Percentiles rank a stretch among this genome's conserved stretches.
Conservation (phyloP, 306 rosid genomes). For the Fragaria ananassa region DNA sequence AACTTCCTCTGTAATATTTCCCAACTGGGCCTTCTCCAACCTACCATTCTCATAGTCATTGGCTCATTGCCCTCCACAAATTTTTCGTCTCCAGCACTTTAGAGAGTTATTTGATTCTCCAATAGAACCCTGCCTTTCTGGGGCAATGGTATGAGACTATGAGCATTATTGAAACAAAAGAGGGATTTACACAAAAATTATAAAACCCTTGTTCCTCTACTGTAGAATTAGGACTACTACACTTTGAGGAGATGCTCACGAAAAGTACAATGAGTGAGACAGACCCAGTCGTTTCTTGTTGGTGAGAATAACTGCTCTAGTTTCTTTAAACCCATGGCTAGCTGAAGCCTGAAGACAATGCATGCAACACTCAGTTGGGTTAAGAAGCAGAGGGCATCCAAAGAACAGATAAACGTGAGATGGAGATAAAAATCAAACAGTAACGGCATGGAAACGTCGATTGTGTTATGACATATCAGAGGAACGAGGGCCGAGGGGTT, state of each 20-base stretch:
- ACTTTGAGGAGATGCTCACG: too few species aligned
- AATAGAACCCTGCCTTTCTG: too few species aligned
- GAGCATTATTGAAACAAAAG: too few species aligned
- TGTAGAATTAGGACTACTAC: too few species aligned
- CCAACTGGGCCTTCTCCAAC: neutral
- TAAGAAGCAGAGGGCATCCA: neutral
- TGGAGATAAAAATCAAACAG: neutral
- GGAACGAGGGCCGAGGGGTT: neutral
- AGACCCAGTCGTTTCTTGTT: constrained; percentile 62
- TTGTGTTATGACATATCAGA: neutral
- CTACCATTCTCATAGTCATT: too few species aligned
- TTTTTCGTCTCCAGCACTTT: too few species aligned
- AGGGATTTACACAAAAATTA: too few species aligned
- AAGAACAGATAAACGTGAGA: neutral
- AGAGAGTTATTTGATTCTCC: too few species aligned
- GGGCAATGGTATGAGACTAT: too few species aligned
- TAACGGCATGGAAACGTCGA: neutral
- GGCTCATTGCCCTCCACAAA: too few species aligned
- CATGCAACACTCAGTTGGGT: neutral
- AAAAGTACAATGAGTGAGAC: constrained; percentile 15
- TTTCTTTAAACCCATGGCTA: constrained; percentile 53
- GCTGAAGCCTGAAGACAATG: constrained; percentile 7
- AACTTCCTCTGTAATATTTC: constrained; percentile 17
- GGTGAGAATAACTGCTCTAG: constrained; percentile 45
- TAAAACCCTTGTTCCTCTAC: too few species aligned